Evolutionary conservation across 2,329 filamentous ascomycete genomes (phyloP).

Genomic region (Didymella pomorum): DNA sequence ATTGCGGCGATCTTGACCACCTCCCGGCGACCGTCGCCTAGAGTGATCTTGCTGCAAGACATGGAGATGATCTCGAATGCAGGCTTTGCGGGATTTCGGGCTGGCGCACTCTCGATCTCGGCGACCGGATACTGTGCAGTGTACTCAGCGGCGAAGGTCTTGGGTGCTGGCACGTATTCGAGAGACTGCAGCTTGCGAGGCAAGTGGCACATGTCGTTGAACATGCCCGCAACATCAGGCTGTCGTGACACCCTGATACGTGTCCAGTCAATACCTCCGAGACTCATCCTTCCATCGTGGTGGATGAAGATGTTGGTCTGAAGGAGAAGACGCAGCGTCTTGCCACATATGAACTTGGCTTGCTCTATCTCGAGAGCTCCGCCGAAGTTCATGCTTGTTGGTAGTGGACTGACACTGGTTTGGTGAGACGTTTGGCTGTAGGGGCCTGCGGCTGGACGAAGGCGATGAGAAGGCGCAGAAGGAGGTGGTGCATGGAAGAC

Average conservation of each 20-base stretch:
- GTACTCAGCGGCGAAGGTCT: slow-evolving; percentile 35
- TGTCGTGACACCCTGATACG: slow-evolving; percentile 38
- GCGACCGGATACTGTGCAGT: slow-evolving; percentile 23
- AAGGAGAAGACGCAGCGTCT: slow-evolving; percentile 40
- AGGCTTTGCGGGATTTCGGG: slow-evolving; percentile 18
- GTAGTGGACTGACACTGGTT: background rate
- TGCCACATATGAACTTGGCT: slow-evolving; percentile 32
- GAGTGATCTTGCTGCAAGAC: slow-evolving; percentile 40
- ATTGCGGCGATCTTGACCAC: slow-evolving; percentile 46
- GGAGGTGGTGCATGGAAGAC: background rate
- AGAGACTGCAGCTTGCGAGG: slow-evolving; percentile 33
- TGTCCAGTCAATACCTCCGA: slow-evolving; percentile 35
- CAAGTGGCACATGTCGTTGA: slow-evolving; percentile 41
- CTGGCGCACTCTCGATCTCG: slow-evolving; percentile 37
- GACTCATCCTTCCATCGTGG: slow-evolving; percentile 36
- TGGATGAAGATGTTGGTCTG: slow-evolving; percentile 41
- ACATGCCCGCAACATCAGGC: slow-evolving; percentile 26
- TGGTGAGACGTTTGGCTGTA: background rate
- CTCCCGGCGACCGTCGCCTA: slow-evolving; percentile 33
- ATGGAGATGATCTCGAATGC: slow-evolving; percentile 35
- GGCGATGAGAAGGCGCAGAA: background rate
- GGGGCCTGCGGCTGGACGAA: background rate
- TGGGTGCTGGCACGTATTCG: slow-evolving; percentile 40
- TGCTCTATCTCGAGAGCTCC: slow-evolving; percentile 38
- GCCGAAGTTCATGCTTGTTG: slow-evolving; percentile 14